Conservation (phyloP, 176 grass and related monocot species). For the Raddia distichophylla region DNA sequence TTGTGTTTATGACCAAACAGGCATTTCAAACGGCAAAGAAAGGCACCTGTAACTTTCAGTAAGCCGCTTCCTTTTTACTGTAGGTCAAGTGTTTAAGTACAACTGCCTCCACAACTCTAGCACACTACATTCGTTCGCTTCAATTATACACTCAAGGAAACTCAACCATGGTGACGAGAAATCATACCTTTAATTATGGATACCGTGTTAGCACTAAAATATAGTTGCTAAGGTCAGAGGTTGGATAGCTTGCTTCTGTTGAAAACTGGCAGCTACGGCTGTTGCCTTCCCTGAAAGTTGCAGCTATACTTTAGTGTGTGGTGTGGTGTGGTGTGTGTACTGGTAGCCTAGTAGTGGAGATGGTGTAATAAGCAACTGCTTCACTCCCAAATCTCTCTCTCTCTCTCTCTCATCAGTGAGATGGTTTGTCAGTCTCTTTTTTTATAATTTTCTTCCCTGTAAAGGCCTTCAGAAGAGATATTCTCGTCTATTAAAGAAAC, state of each 20-base stretch:
- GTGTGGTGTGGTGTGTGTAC: constrained; percentile 41
- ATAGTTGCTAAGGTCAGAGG: constrained; percentile 34
- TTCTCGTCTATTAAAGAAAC: not conserved
- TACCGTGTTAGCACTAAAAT: constrained; percentile 33
- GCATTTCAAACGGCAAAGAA: not conserved
- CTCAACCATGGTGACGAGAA: constrained; percentile 34
- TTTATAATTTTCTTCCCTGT: not conserved
- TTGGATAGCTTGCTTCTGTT: constrained; percentile 46
- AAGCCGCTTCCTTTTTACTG: constrained; percentile 3
- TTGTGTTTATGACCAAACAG: too few species aligned
- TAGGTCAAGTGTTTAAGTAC: constrained; percentile 44
- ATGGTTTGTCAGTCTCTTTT: constrained; percentile 27
- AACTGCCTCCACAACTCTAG: constrained; percentile 37
- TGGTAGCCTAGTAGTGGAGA: constrained; percentile 62
- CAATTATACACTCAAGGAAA: constrained; percentile 18
- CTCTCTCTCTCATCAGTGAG: constrained; percentile 29
- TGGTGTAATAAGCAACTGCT: constrained; percentile 62
- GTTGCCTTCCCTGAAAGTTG: constrained; percentile 60
- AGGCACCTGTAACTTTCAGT: not conserved
- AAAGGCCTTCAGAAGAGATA: constrained; percentile 27
- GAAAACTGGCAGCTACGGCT: constrained; percentile 41
- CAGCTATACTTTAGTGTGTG: constrained; percentile 37
- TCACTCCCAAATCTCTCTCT: constrained; percentile 25
- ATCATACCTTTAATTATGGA: constrained; percentile 29
- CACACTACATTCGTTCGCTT: not conserved